A percentile compares a stretch with the other conserved stretches of the same genome.
Conservation (phyloP, 2,329 filamentous ascomycete species). For the Claviceps pusilla region DNA sequence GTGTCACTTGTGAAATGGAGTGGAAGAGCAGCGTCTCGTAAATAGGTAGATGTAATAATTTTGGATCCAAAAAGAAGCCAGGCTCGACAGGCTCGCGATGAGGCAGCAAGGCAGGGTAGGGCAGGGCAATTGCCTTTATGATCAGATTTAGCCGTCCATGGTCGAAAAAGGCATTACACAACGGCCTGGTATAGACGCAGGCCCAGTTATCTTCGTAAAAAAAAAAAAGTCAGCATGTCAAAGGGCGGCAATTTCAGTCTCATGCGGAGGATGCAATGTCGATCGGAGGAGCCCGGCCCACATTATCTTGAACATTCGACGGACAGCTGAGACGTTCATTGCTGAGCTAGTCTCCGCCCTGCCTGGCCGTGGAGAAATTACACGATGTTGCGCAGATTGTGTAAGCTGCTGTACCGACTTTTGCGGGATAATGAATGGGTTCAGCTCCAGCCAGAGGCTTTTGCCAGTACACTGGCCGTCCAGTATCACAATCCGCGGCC, state of each 20-base stretch:
- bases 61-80: background rate
- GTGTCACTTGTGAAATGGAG: background rate
- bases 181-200: background rate
- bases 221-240: background rate
- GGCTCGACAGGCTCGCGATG: background rate
- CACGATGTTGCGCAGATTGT: background rate
- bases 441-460: background rate
- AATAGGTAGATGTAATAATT: background rate
- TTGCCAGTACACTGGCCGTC: background rate
- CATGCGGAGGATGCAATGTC: background rate
- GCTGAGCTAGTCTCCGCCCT: background rate
- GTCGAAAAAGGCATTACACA: background rate
- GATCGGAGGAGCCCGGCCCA: slow-evolving; percentile 1
- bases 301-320: background rate
- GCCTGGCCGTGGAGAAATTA: background rate
- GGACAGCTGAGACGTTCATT: background rate
- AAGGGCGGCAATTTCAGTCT: background rate
- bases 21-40: background rate
- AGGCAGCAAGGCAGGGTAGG: background rate
- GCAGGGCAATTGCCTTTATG: background rate
- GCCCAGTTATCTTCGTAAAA: background rate
- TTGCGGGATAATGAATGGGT: background rate
- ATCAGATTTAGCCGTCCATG: background rate
- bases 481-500: background rate
- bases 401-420: background rate